Evolutionary conservation across 2,329 filamentous ascomycete genomes (phyloP), one percentile per base, ranked within the genome.

Genomic region (Aspergillus piperis): DNA sequence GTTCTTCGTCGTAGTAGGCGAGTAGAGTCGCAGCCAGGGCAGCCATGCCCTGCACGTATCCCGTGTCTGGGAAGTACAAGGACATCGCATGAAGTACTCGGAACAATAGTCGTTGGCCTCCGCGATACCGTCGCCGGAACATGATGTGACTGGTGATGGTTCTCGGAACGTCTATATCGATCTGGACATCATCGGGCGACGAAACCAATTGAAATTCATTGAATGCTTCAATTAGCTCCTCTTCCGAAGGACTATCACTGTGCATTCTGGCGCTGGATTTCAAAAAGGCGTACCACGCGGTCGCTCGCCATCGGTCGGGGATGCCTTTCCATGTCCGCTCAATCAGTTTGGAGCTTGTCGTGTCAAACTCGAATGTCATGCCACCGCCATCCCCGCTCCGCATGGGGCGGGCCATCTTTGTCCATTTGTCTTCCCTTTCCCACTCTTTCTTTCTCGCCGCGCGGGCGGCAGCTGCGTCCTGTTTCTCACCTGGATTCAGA

Each of bases 31-130:
- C 94, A 1, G 91, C 93, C 41, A 98, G 81, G 21, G 92, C 91
- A 15, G 94, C 95, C 95, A 99, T 99, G 57, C 95, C 95, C 77
- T 99, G 95, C 0, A 98, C 95, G 74, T 99, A 99, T 27, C 95
- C 95, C 5, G 91, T 95, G 23, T 90, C 89, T 0, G 92, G 91
- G 65, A 94, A 94, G 74, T 97, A 96, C 10, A 99, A 84, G 17
- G 92, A 94, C 73, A 98, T 86, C 48, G 91, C 90, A 73, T 98
- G 95, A 27, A 99, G 83, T 2, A 98, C 92, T 54, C 95, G 87
- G 77, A 99, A 99, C 2, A 99, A 82, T 13, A 98, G 81, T 47
- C 95, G 86, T 76, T 99, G 94, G 1, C 94, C 95, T 62, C 95
- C 95, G 23, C 92, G 87, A 77, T 99, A 99, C 54, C 95, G 86